These are phyloP conservation scores for Alternaria incomplexa DNA, from an alignment of 2,329 filamentous ascomycete genomes.

Conservation along the genomic window DNA sequence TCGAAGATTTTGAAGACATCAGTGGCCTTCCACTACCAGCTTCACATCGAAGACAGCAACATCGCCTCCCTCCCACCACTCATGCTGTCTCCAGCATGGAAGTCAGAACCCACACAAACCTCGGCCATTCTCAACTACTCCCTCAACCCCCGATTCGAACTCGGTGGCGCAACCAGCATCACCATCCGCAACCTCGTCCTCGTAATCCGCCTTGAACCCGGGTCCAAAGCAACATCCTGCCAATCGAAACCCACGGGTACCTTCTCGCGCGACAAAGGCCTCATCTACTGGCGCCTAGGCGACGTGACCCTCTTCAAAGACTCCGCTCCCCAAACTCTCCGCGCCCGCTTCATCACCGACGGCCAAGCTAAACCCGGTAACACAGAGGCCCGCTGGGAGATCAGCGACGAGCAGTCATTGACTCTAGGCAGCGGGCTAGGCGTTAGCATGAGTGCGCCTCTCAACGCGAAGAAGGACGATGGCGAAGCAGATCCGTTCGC, in stretches of 20 bases:
- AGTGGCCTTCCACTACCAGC: constrained; percentile 90
- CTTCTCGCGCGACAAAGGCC: constrained; percentile 75
- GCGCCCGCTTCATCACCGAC: constrained; percentile 81
- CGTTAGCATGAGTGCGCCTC: constrained; percentile 47
- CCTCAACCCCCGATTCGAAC: constrained; percentile 73
- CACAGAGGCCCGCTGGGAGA: constrained; percentile 85
- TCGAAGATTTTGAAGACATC: constrained; percentile 73
- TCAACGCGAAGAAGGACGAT: constrained; percentile 50
- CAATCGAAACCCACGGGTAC: constrained; percentile 82
- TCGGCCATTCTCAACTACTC: constrained; percentile 85
- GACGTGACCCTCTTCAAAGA: constrained; percentile 71
- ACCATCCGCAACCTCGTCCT: constrained; percentile 77
- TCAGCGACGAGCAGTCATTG: constrained; percentile 57
- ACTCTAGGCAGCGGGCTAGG: constrained; percentile 69
- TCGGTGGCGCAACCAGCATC: constrained; percentile 53
- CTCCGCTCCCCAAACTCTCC: constrained; percentile 70
- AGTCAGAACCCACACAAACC: constrained; percentile 82
- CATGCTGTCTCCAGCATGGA: constrained; percentile 78
- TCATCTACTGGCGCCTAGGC: constrained; percentile 81
- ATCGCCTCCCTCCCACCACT: constrained; percentile 71
- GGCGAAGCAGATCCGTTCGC: constrained; percentile 72
- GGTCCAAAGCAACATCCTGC: constrained; percentile 66
- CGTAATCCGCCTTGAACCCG: constrained; percentile 71
- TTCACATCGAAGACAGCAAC: constrained; percentile 69
- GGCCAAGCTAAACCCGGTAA: constrained; percentile 73